Base-by-base conservation (phyloP, 306 rosid species). In the Prunus persica region DNA sequence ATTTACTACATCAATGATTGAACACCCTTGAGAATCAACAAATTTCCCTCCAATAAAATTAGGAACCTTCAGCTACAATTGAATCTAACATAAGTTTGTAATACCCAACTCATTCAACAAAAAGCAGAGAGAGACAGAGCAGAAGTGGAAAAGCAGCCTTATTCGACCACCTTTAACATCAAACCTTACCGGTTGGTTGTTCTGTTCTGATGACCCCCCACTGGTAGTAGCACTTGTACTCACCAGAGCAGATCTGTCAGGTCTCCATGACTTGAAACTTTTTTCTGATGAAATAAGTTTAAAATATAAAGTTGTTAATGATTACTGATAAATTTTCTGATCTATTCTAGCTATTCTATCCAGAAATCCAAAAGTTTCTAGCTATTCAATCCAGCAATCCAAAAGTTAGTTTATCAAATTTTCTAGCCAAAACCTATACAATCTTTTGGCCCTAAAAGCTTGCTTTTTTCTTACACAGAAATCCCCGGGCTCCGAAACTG, bases 21-120 rank as follows among this genome's bases (percentile, higher is more conserved):
- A 84, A 84, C 83, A 69, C 68, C 88, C 82, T 51, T 78, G 86
- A 9, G 93, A 88, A 74, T 86, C 88, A 73, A 87, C 76, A 67
- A 71, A 85, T 66, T 81, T 84, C 32, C 93, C 96, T 60, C 96
- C 93, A 74, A 88, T 83, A 65, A 88, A 90, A 80, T 90, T 90
- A 57, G 91, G 91, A 81, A 87, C 91, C 87, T 88, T 90, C 80
- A 80, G 73, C 88, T 85, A 67, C 76, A 87, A 80, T 81, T 76
- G 78, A 86, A 78, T 71, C 71, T 19, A 80, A 78, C 54, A 80
- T 78, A 30, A 69, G 84, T 75, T 25, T 67, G 69, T 43, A 43
- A 52, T 80, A 74, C 52, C 58, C 50, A 78, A 73, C 54, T 71
- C 64, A 62, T 64, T 28, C 45, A 69, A 45, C 27, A 25, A 32